Percentiles rank a stretch among this genome's conserved stretches.
These are phyloP conservation scores for Calonectria pauciramosa DNA, from an alignment of 2,329 filamentous ascomycete genomes.

Conservation along the genomic window DNA sequence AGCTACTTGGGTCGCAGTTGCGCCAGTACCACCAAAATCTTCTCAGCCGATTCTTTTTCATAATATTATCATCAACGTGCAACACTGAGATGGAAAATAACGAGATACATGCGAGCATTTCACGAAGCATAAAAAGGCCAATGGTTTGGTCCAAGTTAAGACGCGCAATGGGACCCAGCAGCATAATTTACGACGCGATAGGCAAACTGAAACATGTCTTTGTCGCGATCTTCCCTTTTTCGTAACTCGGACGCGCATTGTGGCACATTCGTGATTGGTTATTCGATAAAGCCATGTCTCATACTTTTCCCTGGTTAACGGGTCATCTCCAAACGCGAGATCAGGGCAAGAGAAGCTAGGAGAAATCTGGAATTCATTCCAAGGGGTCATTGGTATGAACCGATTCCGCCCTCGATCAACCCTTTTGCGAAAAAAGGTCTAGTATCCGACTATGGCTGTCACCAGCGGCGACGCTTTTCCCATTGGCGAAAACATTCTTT, in stretches of 20 bases:
- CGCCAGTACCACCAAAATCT: background rate
- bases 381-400: background rate
- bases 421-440: background rate
- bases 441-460: background rate
- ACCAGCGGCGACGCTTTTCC: background rate
- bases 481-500: background rate
- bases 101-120: background rate
- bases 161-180: background rate
- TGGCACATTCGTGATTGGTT: background rate
- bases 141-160: too few species aligned
- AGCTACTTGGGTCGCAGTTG: background rate
- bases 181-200: background rate
- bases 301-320: background rate
- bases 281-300: background rate
- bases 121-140: background rate
- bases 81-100: too few species aligned
- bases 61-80: too few species aligned
- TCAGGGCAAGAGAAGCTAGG: background rate
- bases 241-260: background rate
- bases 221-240: background rate
- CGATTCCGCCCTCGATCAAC: background rate
- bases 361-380: background rate
- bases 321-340: background rate
- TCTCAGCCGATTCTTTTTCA: background rate
- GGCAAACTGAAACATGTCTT: background rate